Evolutionary conservation across 2,329 filamentous ascomycete species (phyloP), one percentile per base, ranked within the genome.

Genomic region (Trichoderma koningii): DNA sequence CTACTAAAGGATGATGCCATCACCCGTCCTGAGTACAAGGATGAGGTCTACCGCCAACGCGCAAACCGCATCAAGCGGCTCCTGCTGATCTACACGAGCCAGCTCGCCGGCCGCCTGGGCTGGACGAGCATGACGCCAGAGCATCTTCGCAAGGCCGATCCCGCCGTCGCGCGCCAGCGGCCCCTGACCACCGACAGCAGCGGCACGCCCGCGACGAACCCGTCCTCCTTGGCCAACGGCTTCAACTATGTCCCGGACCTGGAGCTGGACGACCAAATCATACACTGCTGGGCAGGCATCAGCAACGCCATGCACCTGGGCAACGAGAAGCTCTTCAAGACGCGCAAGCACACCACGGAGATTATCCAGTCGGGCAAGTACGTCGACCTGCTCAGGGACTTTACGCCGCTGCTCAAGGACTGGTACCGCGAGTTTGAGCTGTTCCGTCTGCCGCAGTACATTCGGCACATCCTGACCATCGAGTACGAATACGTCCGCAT

Each of bases 401-500:
- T 97, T 71, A 87, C 91, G 69, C 91, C 91, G 0, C 85, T 93
- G 68, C 81, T 98, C 41, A 82, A 81, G 17, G 85, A 90, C 50
- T 98, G 94, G 91, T 89, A 87, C 77, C 84, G 83, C 48, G 90
- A 93, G 67, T 93, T 97, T 73, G 90, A 96, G 70, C 83, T 86
- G n/a, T 89, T 91, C 71, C 84, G 86, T 64, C 82, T 90, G 60
- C 87, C 88, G 2, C 84, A 80, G 23, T 89, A 84, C 68, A 88
- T 87, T 69, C 80, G 85, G 34, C 87, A 93, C 74, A 93, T 98
- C 66, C 82, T 99, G 34, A 89, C 87, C 7, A 97, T 98, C 69
- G 95, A 99, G 79, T 97, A 95, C 73, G 92, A 98, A 73, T 97
- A 97, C 74, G 92, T 94, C 28, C 87, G 94, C 72, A 90, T 97